Evolutionary conservation across 148 eudicot species (phyloP).

Genomic region (Amaranthus cruentus): DNA sequence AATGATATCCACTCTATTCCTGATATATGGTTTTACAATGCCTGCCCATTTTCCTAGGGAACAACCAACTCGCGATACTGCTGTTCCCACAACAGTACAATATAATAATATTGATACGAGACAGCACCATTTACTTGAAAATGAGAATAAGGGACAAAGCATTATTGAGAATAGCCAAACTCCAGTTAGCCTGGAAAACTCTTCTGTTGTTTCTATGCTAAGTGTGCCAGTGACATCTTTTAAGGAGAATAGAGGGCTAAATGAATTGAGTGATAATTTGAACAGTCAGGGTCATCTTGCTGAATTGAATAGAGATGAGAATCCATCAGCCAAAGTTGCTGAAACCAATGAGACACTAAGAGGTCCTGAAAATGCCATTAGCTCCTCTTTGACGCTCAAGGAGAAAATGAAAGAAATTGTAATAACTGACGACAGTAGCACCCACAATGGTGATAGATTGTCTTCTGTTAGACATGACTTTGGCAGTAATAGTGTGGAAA

Average conservation of each 20-base stretch:
- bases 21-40: slow-evolving; percentile 11
- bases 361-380: slow-evolving; percentile 14
- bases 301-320: neutral
- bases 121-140: slow-evolving; percentile 13
- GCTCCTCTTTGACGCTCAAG: slow-evolving; percentile 12
- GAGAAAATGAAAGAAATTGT: slow-evolving; percentile 1
- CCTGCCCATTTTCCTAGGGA: slow-evolving; percentile 38
- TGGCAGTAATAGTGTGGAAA: slow-evolving; percentile 11
- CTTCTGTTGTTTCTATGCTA: slow-evolving; percentile 4
- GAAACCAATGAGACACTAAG: slow-evolving; percentile 1
- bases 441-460: slow-evolving; percentile 8
- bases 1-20: neutral
- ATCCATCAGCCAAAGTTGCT: neutral
- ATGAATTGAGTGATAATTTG: slow-evolving; percentile 10
- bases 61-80: slow-evolving; percentile 28
- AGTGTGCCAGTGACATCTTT: slow-evolving; percentile 10
- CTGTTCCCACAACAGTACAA: slow-evolving; percentile 23
- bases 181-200: slow-evolving; percentile 13
- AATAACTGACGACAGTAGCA: slow-evolving; percentile 13
- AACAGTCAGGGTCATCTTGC: slow-evolving; percentile 13
- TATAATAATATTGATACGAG: slow-evolving; percentile 11
- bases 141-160: slow-evolving; percentile 8
- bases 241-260: neutral
- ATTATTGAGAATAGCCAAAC: slow-evolving; percentile 10
- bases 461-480: slow-evolving; percentile 9